phyloP scores from a whole-genome alignment of 2,329 filamentous ascomycete species.

The Colletotrichum aenigma region DNA sequence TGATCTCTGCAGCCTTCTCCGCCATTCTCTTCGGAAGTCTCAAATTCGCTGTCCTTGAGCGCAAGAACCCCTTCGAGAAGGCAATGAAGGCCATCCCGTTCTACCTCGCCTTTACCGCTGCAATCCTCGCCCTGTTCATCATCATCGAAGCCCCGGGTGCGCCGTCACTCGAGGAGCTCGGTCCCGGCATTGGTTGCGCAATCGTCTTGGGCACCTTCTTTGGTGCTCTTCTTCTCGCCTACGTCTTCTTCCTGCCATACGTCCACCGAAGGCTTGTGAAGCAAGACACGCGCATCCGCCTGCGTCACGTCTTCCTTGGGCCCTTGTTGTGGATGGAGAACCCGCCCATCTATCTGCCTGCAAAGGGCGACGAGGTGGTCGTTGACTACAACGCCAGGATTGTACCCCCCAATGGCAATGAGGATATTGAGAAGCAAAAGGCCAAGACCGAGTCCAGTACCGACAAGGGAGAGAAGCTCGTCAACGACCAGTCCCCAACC shows the following conservation, averaged over 20 bases:
- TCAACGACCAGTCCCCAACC: neutral
- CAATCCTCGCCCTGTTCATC: constrained; percentile 26
- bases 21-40: constrained; percentile 21
- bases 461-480: constrained; percentile 11
- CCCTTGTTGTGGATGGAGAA: constrained; percentile 34
- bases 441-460: neutral
- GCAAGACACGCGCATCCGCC: constrained; percentile 33
- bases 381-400: constrained; percentile 10
- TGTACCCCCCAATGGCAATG: too few species aligned
- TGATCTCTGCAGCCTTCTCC: constrained; percentile 20
- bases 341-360: constrained; percentile 26
- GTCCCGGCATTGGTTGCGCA: constrained; percentile 30
- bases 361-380: constrained; percentile 27
- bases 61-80: constrained; percentile 20
- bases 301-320: constrained; percentile 38
- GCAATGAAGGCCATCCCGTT: constrained; percentile 25
- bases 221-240: constrained; percentile 31
- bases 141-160: constrained; percentile 22
- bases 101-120: constrained; percentile 27
- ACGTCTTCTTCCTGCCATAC: constrained; percentile 40
- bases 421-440: neutral
- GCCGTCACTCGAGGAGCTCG: constrained; percentile 34
- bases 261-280: constrained; percentile 36
- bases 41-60: constrained; percentile 20
- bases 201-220: constrained; percentile 33